phyloP scores from a whole-genome alignment of 805 yeast species.

The Metschnikowia sp. region DNA sequence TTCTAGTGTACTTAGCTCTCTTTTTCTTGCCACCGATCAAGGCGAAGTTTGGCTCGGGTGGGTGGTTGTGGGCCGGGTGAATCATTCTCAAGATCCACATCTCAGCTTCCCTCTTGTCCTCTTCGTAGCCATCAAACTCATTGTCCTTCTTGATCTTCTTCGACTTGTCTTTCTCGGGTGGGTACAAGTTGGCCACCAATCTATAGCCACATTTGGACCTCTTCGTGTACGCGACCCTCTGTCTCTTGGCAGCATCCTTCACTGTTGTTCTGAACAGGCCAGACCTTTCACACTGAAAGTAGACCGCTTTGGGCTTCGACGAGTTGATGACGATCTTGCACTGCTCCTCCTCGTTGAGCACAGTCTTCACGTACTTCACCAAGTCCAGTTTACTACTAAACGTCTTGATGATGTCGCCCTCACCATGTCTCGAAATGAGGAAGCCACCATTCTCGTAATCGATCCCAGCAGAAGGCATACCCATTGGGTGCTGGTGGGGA shows the following conservation, averaged over 20 bases:
- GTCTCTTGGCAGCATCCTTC: conserved; percentile 43
- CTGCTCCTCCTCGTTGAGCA: conserved; percentile 32
- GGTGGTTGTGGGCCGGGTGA: conserved; percentile 44
- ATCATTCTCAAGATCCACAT: conserved; percentile 49
- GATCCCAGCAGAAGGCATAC: conserved; percentile 17
- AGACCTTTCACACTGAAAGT: conserved; percentile 45
- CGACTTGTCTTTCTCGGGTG: conserved; percentile 43
- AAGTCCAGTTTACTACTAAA: conserved; percentile 20
- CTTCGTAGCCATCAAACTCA: conserved; percentile 21
- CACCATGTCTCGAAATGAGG: conserved; percentile 19
- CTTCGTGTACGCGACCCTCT: conserved; percentile 46
- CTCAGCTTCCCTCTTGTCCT: conserved; percentile 26
- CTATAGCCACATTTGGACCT: conserved; percentile 46
- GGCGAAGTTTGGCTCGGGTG: conserved; percentile 37
- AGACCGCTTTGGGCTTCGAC: conserved; percentile 46
- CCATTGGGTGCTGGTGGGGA: conserved; percentile 19
- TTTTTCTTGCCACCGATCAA: conserved; percentile 31
- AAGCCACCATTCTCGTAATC: conserved; percentile 21
- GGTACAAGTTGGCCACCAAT: conserved; percentile 36
- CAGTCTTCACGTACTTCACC: conserved; percentile 35
- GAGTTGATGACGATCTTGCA: conserved; percentile 46
- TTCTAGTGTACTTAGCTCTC: conserved; percentile 36
- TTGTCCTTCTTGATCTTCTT: conserved; percentile 26
- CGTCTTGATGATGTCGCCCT: conserved; percentile 23
- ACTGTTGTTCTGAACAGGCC: conserved; percentile 47